A percentile compares a stretch with the other conserved stretches of the same genome.
Evolutionary conservation across 345 rosid genomes (phyloP).

Genomic region (Isatis tinctoria): DNA sequence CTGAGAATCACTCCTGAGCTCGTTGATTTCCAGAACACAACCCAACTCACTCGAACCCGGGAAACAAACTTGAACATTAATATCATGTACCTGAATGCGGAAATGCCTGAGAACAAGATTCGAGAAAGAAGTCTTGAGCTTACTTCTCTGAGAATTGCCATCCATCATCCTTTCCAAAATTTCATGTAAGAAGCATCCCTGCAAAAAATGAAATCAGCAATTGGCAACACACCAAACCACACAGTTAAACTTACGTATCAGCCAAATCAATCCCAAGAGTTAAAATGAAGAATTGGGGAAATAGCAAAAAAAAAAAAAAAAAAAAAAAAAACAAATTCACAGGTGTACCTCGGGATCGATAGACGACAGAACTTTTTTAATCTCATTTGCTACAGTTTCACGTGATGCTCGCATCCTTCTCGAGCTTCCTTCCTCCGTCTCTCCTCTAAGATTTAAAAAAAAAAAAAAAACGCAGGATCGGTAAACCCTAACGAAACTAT

Average conservation of each 20-base stretch:
- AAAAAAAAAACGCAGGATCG: neutral
- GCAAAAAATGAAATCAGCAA: conserved; percentile 17
- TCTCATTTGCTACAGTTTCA: conserved; percentile 34
- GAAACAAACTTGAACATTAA: conserved; percentile 46
- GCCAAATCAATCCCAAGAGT: neutral
- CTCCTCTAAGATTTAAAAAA: conserved; percentile 31
- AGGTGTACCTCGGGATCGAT: conserved; percentile 79
- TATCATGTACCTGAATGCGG: conserved; percentile 40
- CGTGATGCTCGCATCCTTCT: conserved; percentile 29
- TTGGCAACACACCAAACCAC: conserved; percentile 1
- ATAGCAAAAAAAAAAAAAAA: too few relatives aligned
- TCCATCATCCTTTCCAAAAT: conserved; percentile 49
- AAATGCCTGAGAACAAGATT: conserved; percentile 65
- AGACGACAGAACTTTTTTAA: conserved; percentile 45
- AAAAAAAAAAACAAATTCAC: neutral
- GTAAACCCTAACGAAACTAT: neutral
- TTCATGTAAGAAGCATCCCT: conserved; percentile 74
- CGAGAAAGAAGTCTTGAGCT: conserved; percentile 45
- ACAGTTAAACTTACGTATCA: neutral
- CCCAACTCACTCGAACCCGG: conserved; percentile 43
- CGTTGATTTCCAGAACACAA: conserved; percentile 46
- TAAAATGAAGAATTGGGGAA: neutral
- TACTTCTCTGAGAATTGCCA: conserved; percentile 35
- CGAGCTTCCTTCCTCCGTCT: conserved; percentile 38
- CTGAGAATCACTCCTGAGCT: conserved; percentile 55